These are phyloP conservation scores for Wickerhamomyces sp. DNA, from an alignment of 1,139 yeast species.

Conservation along the genomic window DNA sequence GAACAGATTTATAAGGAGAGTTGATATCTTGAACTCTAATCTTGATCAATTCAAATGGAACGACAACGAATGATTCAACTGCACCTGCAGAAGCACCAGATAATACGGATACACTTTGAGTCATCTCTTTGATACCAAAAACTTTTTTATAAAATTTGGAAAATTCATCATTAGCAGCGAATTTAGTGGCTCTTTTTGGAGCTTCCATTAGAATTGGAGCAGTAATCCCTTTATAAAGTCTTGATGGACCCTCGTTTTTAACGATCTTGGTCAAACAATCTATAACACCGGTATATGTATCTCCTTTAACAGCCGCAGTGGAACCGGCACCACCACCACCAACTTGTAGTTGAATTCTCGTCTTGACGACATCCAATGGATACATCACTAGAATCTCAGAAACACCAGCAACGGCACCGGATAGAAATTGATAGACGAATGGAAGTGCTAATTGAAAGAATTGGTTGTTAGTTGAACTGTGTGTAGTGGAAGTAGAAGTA, in stretches of 20 bases:
- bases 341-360: conserved; percentile 89
- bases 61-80: conserved; percentile 92
- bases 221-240: conserved; percentile 86
- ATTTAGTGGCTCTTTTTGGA: conserved; percentile 97
- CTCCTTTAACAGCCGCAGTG: conserved; percentile 33
- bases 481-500: background rate
- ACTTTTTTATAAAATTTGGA: conserved; percentile 72
- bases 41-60: conserved; percentile 84
- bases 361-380: conserved; percentile 96
- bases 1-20: conserved; percentile 79
- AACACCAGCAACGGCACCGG: conserved; percentile 98
- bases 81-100: conserved; percentile 99
- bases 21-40: conserved; percentile 89
- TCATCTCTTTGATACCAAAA: conserved; percentile 69
- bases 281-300: conserved; percentile 69
- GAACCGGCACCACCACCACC: conserved; percentile 31
- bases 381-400: conserved; percentile 97
- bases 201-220: conserved; percentile 99
- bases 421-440: conserved; percentile 80
- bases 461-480: no score
- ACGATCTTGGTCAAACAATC: conserved; percentile 82
- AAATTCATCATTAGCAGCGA: conserved; percentile 98
- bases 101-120: conserved; percentile 77
- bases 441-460: conserved; percentile 49
- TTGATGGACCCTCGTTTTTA: conserved; percentile 75